Evolutionary conservation across 192 early-diverging fungal species (phyloP), one percentile per base, ranked within the genome.

Genomic region (Dissophora globulifera): DNA sequence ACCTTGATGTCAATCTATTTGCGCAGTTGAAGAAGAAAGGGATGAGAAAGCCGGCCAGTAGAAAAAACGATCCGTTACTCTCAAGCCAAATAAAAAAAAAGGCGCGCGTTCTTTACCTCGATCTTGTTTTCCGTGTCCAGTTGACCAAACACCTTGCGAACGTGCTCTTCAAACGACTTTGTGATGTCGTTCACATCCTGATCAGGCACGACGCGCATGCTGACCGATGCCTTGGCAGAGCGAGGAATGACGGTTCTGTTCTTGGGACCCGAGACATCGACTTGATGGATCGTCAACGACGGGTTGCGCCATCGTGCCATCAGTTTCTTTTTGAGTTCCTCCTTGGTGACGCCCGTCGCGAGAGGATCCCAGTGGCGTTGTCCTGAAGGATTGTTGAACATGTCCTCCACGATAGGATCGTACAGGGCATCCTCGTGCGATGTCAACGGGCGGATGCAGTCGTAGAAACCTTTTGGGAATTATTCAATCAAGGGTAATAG

Each of bases 251-350:
- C 81, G 19, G 91, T 91, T 13, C 86, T 72, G 64, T 93, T 89
- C 49, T 85, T 87, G 38, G 87, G 83, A 0, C 86, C 86, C 0
- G 89, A 91, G n/a, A 91, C 89, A 50, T 91, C 89, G 31, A 93
- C 85, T 55, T 91, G 88, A 54, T 93, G 91, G 46, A 93, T 86
- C 6, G 91, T 89, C 41, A 93, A 74, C 38, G 91, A 84, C 4
- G 91, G 91, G 55, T 85, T 85, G 23, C 91, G 82, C 91, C 91
- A 93, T 22, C 90, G 85, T 56, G 86, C 83, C 91, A 93, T 88
- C 67, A 93, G 69, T 50, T 82, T 82, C 29, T 83, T 50, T 68
- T 80, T 86, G 26, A 86, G 61, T 20, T 78, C 69, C 19, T 83
- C 69, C 29, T 80, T 72, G 27, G 78, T 58, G 45, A 78, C 62